Percentiles rank a stretch among this genome's conserved stretches.
Conservation (phyloP, 176 grass and related monocot genomes). For the Oryza officinalis region DNA sequence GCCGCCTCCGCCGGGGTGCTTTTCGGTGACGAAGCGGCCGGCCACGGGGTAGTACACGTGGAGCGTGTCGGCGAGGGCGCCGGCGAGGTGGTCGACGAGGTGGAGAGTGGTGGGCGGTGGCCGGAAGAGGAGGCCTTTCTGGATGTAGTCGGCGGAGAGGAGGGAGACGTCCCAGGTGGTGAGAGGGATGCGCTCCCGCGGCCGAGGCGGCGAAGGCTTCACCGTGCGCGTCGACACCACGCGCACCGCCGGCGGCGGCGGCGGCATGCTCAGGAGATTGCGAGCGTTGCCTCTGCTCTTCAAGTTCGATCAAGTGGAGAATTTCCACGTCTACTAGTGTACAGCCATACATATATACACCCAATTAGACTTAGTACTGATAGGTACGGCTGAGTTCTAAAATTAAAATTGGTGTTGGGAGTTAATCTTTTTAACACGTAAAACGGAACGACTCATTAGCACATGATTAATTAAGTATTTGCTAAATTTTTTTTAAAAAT, state of each 20-base stretch:
- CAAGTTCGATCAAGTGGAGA: no score
- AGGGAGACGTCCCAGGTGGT: conserved; percentile 44
- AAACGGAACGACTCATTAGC: no score
- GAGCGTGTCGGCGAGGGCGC: conserved; percentile 47
- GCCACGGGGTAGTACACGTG: conserved; percentile 43
- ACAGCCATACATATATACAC: no score
- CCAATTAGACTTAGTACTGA: no score
- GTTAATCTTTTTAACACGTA: no score
- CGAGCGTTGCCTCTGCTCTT: no score
- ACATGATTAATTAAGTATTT: no score
- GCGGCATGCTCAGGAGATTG: background rate
- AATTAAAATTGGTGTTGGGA: no score
- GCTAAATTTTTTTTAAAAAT: no score
- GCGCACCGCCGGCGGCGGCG: conserved; percentile 13
- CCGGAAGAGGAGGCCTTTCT: conserved; percentile 72
- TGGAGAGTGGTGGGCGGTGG: conserved; percentile 15
- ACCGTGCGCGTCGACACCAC: conserved; percentile 34
- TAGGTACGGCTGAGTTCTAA: no score
- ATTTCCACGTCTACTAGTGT: no score
- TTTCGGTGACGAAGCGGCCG: conserved; percentile 42
- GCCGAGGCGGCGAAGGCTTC: conserved; percentile 9
- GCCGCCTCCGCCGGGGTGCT: background rate
- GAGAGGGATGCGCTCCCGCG: conserved; percentile 19
- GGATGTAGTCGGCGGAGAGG: conserved; percentile 53
- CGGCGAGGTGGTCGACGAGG: conserved; percentile 31